These are phyloP conservation scores for Nannochloris sp. DNA, from an alignment of 139 green algal species.

Conservation along the genomic window DNA sequence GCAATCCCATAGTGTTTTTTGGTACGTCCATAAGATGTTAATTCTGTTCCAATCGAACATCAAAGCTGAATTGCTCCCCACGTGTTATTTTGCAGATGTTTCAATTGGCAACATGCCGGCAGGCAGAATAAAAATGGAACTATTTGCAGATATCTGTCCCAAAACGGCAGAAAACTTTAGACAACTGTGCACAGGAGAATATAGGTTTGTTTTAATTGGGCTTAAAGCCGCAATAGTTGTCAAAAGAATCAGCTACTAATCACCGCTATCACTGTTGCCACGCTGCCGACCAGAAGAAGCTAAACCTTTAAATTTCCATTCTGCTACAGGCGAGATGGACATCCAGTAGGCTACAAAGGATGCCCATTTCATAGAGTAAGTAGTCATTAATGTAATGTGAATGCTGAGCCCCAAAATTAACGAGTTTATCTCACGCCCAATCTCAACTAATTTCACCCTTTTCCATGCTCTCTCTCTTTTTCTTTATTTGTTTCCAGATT, in stretches of 20 bases:
- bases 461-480: too few species aligned
- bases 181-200: constrained; percentile 93
- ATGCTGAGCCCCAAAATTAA: too few species aligned
- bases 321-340: constrained; percentile 59
- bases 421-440: too few species aligned
- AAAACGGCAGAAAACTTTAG: constrained; percentile 86
- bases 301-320: neutral
- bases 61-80: too few species aligned
- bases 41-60: neutral
- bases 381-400: too few species aligned
- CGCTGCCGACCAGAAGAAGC: too few species aligned
- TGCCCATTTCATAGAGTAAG: constrained; percentile 78
- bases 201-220: constrained; percentile 33
- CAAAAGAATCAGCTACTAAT: too few species aligned
- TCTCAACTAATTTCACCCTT: too few species aligned
- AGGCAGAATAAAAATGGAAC: constrained; percentile 85
- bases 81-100: constrained; percentile 58
- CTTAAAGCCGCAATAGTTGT: neutral
- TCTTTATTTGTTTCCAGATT: constrained; percentile 27
- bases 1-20: constrained; percentile 92
- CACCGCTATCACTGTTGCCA: too few species aligned
- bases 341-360: constrained; percentile 77
- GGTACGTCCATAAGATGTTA: constrained; percentile 46
- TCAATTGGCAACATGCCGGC: constrained; percentile 66
- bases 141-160: constrained; percentile 81